Evolutionary conservation across 1,284 basidiomycete species (phyloP).

Genomic region (Leccinum subatratum): DNA sequence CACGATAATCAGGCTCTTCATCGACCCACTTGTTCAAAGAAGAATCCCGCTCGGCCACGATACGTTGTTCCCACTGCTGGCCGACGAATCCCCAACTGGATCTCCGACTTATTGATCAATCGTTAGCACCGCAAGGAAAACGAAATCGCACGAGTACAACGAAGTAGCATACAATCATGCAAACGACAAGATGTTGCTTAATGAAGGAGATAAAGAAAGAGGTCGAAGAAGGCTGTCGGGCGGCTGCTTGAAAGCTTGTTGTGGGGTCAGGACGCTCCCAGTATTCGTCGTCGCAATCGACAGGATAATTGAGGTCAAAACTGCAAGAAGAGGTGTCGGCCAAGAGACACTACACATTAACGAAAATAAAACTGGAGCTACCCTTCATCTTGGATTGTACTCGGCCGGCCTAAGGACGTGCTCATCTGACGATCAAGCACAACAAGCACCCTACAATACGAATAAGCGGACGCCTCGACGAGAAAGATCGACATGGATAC

Average conservation of each 20-base stretch:
- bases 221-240: constrained; percentile 47
- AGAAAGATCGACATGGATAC: constrained; percentile 35
- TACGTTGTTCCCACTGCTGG: constrained; percentile 61
- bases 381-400: constrained; percentile 84
- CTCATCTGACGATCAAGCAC: constrained; percentile 63
- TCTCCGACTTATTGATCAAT: constrained; percentile 59
- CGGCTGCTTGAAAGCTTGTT: constrained; percentile 54
- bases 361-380: constrained; percentile 33
- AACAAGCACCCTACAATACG: constrained; percentile 52
- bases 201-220: constrained; percentile 55
- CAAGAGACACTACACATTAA: neutral
- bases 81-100: constrained; percentile 55
- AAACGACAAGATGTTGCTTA: constrained; percentile 63
- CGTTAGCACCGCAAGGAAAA: constrained; percentile 4
- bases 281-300: constrained; percentile 74
- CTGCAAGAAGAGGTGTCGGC: constrained; percentile 32
- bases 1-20: constrained; percentile 61
- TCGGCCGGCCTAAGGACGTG: constrained; percentile 71
- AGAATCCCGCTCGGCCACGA: constrained; percentile 73
- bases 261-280: constrained; percentile 59
- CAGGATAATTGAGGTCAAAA: constrained; percentile 70
- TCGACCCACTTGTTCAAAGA: constrained; percentile 77
- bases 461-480: neutral
- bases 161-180: constrained; percentile 54
- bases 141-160: constrained; percentile 8